Base-by-base conservation (phyloP, 2,329 filamentous ascomycete species). In the Parastagonospora nodorum region DNA sequence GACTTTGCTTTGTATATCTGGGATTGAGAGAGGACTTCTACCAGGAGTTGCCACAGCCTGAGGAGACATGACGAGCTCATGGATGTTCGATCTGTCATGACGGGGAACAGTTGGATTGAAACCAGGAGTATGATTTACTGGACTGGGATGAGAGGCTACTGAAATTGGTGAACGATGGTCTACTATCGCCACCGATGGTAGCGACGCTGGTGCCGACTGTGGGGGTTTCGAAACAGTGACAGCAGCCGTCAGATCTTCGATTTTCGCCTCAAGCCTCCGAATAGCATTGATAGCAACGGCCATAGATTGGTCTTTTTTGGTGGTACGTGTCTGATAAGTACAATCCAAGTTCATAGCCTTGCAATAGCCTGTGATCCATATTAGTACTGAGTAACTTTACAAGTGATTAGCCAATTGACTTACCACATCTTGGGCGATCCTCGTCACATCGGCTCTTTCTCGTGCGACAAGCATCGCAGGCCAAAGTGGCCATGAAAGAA, bases 391-490 rank as follows among this genome's bases (percentile, higher is more conserved):
- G 16, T 8, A 24, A n/a, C n/a, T n/a, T n/a, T 11, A 27, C 4
- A 7, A 8, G 11, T 27, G 37, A 11, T 11, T 19, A 16, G 12
- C 12, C 8, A 38, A 6, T 28, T 11, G 15, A 32, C 37, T 12
- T 39, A 28, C 80, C 80, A 56, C 81, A 83, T 41, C 58, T 64
- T 30, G 81, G 80, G 29, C 78, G 71, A 50, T 81, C 81, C 64
- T 82, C 80, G 53, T 83, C 80, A 63, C 81, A 83, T 69, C 79
- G 67, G 14, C 80, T 82, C 68, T 83, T 83, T 60, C 81, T 80
- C 42, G 78, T 67, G 24, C 81, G 74, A 60, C 81, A 83, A 12
- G 75, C 76, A 58, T 83, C 80, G 58, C 81, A 83, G 2, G 81
- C 81, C 50, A 73, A 53, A 2, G 69, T 72, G 5, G 69, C 70